Conservation (phyloP, 352 stramenopile genomes). For the Plasmopara halstedii region DNA sequence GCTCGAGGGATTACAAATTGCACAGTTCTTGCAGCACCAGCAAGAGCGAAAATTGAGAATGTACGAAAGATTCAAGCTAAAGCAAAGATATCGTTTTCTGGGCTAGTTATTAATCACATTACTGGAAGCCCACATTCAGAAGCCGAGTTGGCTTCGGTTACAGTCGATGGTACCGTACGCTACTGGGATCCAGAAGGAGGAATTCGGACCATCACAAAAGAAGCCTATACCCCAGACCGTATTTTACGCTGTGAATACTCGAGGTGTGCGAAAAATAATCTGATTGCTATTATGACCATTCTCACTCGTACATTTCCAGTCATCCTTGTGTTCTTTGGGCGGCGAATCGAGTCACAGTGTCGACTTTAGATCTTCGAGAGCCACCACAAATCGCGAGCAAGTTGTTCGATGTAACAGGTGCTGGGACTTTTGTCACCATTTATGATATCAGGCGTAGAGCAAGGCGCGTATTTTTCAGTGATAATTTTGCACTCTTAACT, state of each 20-base stretch:
- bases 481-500: neutral
- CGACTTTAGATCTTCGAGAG: constrained; percentile 45
- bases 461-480: constrained; percentile 23
- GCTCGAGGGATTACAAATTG: constrained; percentile 38
- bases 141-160: constrained; percentile 48
- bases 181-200: constrained; percentile 43
- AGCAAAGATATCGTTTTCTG: constrained; percentile 41
- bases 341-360: constrained; percentile 32
- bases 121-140: constrained; percentile 56
- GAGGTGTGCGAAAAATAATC: constrained; percentile 26
- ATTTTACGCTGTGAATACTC: constrained; percentile 66
- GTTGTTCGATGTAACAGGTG: constrained; percentile 44
- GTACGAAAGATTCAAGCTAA: constrained; percentile 28
- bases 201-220: constrained; percentile 24
- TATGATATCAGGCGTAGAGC: constrained; percentile 55
- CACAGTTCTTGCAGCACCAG: constrained; percentile 27
- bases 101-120: constrained; percentile 46
- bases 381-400: constrained; percentile 19
- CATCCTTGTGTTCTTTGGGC: constrained; percentile 69
- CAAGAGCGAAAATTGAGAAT: constrained; percentile 9
- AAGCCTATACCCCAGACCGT: constrained; percentile 21
- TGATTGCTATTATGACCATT: neutral
- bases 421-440: constrained; percentile 35
- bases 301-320: constrained; percentile 16
- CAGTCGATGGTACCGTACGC: constrained; percentile 34